phyloP scores from a whole-genome alignment of 2,329 filamentous ascomycete genomes.

The Lithohypha guttulata region DNA sequence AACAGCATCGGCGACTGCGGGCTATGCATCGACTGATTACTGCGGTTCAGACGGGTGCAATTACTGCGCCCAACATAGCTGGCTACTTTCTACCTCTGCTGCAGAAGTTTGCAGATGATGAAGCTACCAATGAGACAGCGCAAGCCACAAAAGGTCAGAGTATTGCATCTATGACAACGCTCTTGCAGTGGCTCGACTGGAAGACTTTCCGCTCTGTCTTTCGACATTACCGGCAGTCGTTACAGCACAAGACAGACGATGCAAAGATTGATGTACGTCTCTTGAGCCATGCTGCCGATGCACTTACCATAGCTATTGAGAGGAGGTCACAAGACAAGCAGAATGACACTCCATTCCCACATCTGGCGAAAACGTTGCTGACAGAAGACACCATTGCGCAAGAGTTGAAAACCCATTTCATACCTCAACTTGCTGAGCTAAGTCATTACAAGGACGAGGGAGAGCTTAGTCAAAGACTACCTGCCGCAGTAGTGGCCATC shows the following conservation, averaged over 20 bases:
- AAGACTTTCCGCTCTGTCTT: conserved; percentile 78
- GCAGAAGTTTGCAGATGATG: conserved; percentile 87
- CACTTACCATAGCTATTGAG: conserved; percentile 48
- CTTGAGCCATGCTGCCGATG: conserved; percentile 69
- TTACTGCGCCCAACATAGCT: conserved; percentile 68
- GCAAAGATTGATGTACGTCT: conserved; percentile 71
- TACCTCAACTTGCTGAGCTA: conserved; percentile 71
- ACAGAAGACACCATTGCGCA: conserved; percentile 54
- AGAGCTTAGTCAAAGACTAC: conserved; percentile 83
- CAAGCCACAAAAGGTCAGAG: conserved; percentile 81
- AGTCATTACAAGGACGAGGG: conserved; percentile 91
- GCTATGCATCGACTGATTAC: conserved; percentile 67
- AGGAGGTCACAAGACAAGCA: conserved; percentile 21
- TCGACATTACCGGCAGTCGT: conserved; percentile 70
- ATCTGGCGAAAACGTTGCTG: conserved; percentile 56
- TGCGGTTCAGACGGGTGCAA: conserved; percentile 51
- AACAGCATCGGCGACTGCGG: conserved; percentile 72
- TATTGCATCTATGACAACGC: conserved; percentile 63
- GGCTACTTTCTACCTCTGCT: conserved; percentile 84
- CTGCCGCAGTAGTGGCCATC: conserved; percentile 77
- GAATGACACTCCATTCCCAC: conserved; percentile 21
- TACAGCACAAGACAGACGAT: conserved; percentile 53
- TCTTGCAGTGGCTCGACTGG: conserved; percentile 76
- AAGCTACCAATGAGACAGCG: conserved; percentile 62
- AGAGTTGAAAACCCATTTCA: conserved; percentile 63